phyloP scores from a whole-genome alignment of 208 protist genomes.

The Strigomonas culicis region DNA sequence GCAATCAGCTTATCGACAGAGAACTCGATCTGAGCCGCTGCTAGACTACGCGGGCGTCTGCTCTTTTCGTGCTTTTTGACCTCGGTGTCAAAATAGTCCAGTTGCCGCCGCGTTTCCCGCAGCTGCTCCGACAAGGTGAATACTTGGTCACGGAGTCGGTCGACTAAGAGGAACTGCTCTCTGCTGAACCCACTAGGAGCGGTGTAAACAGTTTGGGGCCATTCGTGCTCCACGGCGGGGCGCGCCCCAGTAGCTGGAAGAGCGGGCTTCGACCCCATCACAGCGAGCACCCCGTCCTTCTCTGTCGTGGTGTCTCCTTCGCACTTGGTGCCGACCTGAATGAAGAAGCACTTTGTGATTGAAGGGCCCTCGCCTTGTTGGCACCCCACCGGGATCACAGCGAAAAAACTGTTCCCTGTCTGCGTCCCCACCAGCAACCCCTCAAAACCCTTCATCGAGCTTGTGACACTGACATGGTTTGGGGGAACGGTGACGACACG shows the following conservation, averaged over 20 bases:
- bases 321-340: conserved; percentile 19
- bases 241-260: conserved; percentile 4
- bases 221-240: neutral
- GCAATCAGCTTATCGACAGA: conserved; percentile 57
- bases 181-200: conserved; percentile 40
- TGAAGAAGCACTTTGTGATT: conserved; percentile 64
- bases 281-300: neutral
- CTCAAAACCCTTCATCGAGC: conserved; percentile 77
- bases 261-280: neutral
- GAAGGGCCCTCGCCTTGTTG: conserved; percentile 50
- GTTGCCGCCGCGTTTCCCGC: conserved; percentile 43
- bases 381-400: conserved; percentile 45
- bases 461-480: conserved; percentile 52
- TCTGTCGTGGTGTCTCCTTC: neutral
- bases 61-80: conserved; percentile 35
- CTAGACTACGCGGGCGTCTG: conserved; percentile 36
- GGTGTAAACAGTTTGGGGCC: no score
- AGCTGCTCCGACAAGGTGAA: conserved; percentile 63
- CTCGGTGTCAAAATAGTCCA: conserved; percentile 41
- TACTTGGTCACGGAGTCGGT: conserved; percentile 61
- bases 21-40: conserved; percentile 58
- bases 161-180: conserved; percentile 62
- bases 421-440: conserved; percentile 69
- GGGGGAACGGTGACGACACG: conserved; percentile 42
- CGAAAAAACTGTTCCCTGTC: conserved; percentile 47